Base-by-base conservation (phyloP, 2,329 filamentous ascomycete species). In the Neonectria hederae region DNA sequence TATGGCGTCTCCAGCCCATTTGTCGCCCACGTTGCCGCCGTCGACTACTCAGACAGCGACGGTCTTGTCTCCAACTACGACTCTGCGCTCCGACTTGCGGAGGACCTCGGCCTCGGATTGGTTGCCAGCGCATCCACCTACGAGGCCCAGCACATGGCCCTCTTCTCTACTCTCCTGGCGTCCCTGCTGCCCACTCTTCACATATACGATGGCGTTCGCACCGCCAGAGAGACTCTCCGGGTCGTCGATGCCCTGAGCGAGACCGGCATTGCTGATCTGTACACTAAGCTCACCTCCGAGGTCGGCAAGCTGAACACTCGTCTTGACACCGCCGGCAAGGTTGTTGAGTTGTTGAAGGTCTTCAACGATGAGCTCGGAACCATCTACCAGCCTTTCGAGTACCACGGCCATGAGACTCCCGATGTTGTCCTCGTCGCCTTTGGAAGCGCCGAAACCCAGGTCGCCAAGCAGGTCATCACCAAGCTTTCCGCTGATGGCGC, bases 281-380 rank as follows among this genome's bases (percentile, higher is more conserved):
- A 94, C 79, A 85, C 87, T 72, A 86, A 86, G 65, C 85, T 95
- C 48, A 80, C 89, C 43, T 84, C 87, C 71, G 86, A 87, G 65
- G 82, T 88, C 21, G 84, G 86, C 43, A 86, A 86, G 62, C 81
- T 90, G 13, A 88, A 89, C 73, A 90, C 89, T 79, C 92, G 90
- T 76, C 88, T 90, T 4, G 90, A 92, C 77, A 84, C 86, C 45
- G 91, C 92, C 58, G 90, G 89, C 66, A 93, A 91, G 80, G 83
- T 90, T n/a, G 78, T 90, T 48, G 88, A 89, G 70, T 82, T 95
- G 8, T 83, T 97, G 54, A 86, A 88, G 67, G 86, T 90, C 22
- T 90, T 97, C 81, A 99, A 98, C 80, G 88, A 89, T 67, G 94
- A 98, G 82, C 89, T 99, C 24, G 96, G 95, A 63, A 98, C 96